Conservation (phyloP, 352 stramenopile genomes). For the Phytophthora ramorum region DNA sequence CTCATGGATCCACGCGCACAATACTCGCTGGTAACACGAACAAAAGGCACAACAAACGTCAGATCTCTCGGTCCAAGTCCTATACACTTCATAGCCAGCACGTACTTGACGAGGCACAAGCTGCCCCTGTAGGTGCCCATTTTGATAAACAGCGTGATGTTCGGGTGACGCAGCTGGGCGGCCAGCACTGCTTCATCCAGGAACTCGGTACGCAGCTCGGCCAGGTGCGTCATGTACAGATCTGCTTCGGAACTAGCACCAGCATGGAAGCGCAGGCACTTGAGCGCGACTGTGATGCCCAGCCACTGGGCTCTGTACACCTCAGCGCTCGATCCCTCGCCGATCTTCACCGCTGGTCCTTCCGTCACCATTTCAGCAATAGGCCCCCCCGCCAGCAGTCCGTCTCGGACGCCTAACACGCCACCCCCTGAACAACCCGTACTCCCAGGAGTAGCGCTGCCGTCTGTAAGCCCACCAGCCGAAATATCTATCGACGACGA, state of each 20-base stretch:
- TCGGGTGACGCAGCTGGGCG: slow-evolving; percentile 69
- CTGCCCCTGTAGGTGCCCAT: slow-evolving; percentile 67
- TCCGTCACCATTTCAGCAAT: slow-evolving; percentile 71
- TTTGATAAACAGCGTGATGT: slow-evolving; percentile 83
- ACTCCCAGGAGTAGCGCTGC: slow-evolving; percentile 12
- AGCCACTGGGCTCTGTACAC: slow-evolving; percentile 78
- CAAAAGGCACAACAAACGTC: slow-evolving; percentile 16
- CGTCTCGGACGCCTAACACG: slow-evolving; percentile 24
- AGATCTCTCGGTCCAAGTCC: slow-evolving; percentile 1
- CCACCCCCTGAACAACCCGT: slow-evolving; percentile 19
- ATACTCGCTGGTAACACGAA: slow-evolving; percentile 56
- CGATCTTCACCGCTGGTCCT: slow-evolving; percentile 68
- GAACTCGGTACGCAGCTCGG: slow-evolving; percentile 67
- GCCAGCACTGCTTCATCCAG: slow-evolving; percentile 71
- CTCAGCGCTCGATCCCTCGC: slow-evolving; percentile 67
- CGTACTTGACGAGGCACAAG: slow-evolving; percentile 81
- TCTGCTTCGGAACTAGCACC: slow-evolving; percentile 46
- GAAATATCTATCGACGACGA: slow-evolving; percentile 42
- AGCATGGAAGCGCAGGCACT: slow-evolving; percentile 64
- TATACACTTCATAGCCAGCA: slow-evolving; percentile 6
- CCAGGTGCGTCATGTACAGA: slow-evolving; percentile 75
- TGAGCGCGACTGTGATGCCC: slow-evolving; percentile 80
- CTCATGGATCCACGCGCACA: slow-evolving; percentile 67
- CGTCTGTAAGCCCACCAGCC: slow-evolving; percentile 19
- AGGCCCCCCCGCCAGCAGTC: slow-evolving; percentile 28